Conservation (phyloP, 2,329 filamentous ascomycete species). For the Cordyceps cicadae region DNA sequence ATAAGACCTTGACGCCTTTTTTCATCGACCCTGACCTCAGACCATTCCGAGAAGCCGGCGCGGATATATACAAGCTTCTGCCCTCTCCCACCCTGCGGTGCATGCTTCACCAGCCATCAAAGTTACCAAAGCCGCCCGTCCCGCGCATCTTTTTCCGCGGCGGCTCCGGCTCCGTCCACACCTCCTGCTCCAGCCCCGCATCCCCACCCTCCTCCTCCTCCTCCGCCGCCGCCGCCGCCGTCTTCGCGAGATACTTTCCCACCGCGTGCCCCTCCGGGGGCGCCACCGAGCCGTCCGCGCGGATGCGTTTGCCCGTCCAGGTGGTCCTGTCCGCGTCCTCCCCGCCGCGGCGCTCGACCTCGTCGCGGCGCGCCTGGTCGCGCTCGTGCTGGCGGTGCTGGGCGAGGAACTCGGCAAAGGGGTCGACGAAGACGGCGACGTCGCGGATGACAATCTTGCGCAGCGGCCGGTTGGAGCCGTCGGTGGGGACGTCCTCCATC, state of each 20-base stretch:
- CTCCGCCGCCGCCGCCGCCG: constrained; percentile 23
- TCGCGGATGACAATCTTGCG: constrained; percentile 75
- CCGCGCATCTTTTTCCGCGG: constrained; percentile 72
- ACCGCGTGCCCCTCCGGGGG: constrained; percentile 36
- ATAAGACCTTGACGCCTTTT: not conserved
- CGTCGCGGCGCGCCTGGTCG: constrained; percentile 49
- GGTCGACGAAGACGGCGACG: constrained; percentile 81
- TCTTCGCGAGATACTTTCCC: constrained; percentile 76
- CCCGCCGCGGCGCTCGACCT: constrained; percentile 56
- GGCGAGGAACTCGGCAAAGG: constrained; percentile 87
- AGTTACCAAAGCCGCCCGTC: constrained; percentile 78
- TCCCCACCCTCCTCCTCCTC: constrained; percentile 47
- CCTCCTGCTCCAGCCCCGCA: constrained; percentile 49
- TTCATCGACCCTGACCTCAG: not conserved
- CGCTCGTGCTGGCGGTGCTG: constrained; percentile 59
- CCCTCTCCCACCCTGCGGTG: not conserved
- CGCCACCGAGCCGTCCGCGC: constrained; percentile 54
- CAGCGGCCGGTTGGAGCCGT: constrained; percentile 66
- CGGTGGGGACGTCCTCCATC: constrained; percentile 70
- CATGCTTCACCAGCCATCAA: constrained; percentile 67
- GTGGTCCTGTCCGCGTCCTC: constrained; percentile 84
- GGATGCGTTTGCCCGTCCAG: constrained; percentile 90
- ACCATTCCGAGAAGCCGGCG: not conserved
- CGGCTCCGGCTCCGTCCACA: constrained; percentile 52
- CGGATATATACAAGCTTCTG: not conserved